Evolutionary conservation across 139 green algal species (phyloP).

Genomic region (Dunaliella primolecta): DNA sequence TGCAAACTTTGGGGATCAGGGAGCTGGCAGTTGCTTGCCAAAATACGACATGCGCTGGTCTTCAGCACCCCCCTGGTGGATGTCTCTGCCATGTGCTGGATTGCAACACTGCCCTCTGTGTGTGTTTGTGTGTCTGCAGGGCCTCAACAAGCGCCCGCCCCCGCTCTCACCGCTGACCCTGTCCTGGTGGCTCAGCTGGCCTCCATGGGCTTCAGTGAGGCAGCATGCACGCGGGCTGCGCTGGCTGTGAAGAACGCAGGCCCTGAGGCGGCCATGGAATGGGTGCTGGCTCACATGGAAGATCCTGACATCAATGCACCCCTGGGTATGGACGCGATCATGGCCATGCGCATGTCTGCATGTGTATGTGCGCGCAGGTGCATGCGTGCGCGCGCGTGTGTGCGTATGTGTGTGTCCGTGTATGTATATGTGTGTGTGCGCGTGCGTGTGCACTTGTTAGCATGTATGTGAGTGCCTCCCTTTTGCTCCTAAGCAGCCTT

Average conservation of each 20-base stretch:
- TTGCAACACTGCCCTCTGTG: no score
- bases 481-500: no score
- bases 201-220: constrained; percentile 85
- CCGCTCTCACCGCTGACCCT: neutral
- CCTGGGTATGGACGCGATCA: constrained; percentile 21
- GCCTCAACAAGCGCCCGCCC: neutral
- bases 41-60: no score
- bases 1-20: no score
- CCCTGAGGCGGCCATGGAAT: constrained; percentile 87
- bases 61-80: no score
- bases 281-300: constrained; percentile 89
- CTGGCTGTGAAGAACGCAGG: constrained; percentile 49
- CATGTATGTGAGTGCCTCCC: no score
- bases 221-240: constrained; percentile 52
- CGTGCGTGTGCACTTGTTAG: neutral
- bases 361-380: neutral
- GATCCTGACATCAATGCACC: constrained; percentile 89
- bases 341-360: neutral
- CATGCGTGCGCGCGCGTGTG: neutral
- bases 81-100: no score
- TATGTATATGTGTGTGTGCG: neutral
- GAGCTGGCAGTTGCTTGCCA: no score
- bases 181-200: constrained; percentile 46
- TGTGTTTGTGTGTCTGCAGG: no score
- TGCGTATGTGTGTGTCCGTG: neutral